Base-by-base conservation (phyloP, 805 yeast species). In the Ogataea chonburiensis region DNA sequence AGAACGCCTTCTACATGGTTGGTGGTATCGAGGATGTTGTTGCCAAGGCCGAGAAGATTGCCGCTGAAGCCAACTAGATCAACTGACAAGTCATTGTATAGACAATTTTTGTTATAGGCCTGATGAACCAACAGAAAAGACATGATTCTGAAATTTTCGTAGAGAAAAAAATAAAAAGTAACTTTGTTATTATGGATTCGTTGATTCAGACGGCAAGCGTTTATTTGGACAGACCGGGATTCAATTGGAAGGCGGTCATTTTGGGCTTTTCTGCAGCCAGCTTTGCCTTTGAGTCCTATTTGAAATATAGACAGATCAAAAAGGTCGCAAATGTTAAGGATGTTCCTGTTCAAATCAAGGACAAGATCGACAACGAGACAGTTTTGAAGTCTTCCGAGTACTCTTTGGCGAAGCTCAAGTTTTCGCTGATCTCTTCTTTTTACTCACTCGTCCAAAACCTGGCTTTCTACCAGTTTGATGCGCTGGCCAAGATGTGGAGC, bases 1-100 rank as follows among this genome's bases (percentile, higher is more conserved):
- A 93, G 79, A 86, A 83, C 68, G 98, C 98, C 62, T 93, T 93
- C 95, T 93, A 93, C 75, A 93, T 93, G 98, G 98, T 93, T 73
- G 98, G 98, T 77, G 96, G 96, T 77, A 89, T 93, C 64, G 97
- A 89, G 70, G 98, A 93, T 73, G 98, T 81, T 60, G 71, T 88
- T 68, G 94, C 97, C 67, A 93, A 93, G 82, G 98, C 97, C 66
- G 98, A 93, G 76, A 89, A 91, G 79, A 73, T 93, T 69, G 98
- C 98, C 71, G 79, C 95, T 68, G 96, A 87, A 70, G 75, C 87
- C 60, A 79, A 79, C 64, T 80, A 79, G 63, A 35, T 35, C 39
- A 43, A 35, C 17, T 40, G 33, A 38, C 34, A 31, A 33, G 25
- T 36, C 37, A 29, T 28, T 36, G 49, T 45, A 45, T 45, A 45